Evolutionary conservation across 73 alveolate genomes (phyloP).

Genomic region (Halteria grandinella): DNA sequence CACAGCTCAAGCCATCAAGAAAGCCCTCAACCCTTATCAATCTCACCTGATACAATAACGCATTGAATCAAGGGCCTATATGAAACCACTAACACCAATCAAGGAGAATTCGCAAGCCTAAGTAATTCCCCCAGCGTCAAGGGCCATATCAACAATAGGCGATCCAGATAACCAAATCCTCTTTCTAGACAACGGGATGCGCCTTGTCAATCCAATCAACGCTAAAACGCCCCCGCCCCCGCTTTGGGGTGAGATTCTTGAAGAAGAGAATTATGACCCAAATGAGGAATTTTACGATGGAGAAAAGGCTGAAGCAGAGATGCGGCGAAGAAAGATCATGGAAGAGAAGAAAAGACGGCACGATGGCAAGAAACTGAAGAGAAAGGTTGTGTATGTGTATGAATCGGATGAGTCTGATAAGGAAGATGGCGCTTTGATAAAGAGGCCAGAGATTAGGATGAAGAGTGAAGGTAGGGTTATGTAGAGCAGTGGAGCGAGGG

Average conservation of each 20-base stretch:
- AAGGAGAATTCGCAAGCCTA: conserved; percentile 7
- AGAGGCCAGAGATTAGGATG: too few relatives aligned
- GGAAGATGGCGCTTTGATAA: too few relatives aligned
- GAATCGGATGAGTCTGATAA: conserved; percentile 50
- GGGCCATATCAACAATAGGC: too few relatives aligned
- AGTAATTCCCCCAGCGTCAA: conserved; percentile 12
- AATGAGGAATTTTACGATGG: conserved; percentile 63
- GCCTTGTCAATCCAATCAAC: conserved; percentile 53
- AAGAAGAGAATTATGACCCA: conserved; percentile 60
- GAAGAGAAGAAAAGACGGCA: background rate
- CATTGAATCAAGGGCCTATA: background rate
- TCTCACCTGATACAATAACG: background rate
- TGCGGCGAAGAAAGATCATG: conserved; percentile 1
- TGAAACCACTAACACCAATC: conserved; percentile 31
- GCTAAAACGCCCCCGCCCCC: conserved; percentile 77
- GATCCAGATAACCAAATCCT: conserved; percentile 61
- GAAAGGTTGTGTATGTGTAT: conserved; percentile 54
- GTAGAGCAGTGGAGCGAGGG: too few relatives aligned
- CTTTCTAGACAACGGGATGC: conserved; percentile 47
- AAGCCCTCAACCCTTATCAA: background rate
- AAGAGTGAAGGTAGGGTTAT: too few relatives aligned
- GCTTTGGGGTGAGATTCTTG: conserved; percentile 70
- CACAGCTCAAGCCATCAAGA: background rate
- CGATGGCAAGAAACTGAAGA: conserved; percentile 29
- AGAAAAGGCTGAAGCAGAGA: conserved; percentile 14